These are phyloP conservation scores for Peltaster fructicola DNA, from an alignment of 2,329 filamentous ascomycete genomes.

Conservation along the genomic window DNA sequence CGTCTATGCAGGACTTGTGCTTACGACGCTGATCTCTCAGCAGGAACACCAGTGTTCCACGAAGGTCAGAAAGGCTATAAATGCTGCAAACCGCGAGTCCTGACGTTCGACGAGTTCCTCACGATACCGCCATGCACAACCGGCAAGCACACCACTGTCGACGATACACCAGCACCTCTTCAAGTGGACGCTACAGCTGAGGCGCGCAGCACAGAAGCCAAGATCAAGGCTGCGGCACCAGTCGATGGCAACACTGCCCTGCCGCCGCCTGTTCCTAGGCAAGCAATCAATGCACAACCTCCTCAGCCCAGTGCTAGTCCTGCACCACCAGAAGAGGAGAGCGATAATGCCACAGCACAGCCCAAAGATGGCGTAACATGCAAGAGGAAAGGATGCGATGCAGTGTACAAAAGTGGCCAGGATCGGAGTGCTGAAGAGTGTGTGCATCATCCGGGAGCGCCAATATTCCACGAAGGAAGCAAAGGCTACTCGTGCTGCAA, in stretches of 20 bases:
- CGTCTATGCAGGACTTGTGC: not conserved
- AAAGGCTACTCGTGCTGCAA: constrained; percentile 98
- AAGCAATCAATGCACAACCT: constrained; percentile 11
- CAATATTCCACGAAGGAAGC: constrained; percentile 94
- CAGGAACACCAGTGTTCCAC: constrained; percentile 58
- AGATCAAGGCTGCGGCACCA: constrained; percentile 13
- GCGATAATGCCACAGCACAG: constrained; percentile 60
- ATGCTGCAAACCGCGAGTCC: constrained; percentile 91
- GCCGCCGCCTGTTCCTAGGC: constrained; percentile 12
- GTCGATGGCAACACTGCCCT: constrained; percentile 6
- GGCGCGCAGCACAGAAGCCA: constrained; percentile 17
- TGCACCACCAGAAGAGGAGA: constrained; percentile 56
- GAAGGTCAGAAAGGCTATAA: constrained; percentile 99
- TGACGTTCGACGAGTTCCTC: constrained; percentile 98
- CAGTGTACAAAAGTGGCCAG: constrained; percentile 42
- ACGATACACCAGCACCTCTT: constrained; percentile 38
- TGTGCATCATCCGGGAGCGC: constrained; percentile 71
- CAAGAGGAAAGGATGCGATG: constrained; percentile 57
- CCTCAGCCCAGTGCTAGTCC: constrained; percentile 28
- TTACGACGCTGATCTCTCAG: constrained; percentile 3
- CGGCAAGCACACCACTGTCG: constrained; percentile 80
- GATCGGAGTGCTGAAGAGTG: constrained; percentile 57
- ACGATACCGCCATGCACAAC: constrained; percentile 79
- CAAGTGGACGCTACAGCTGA: constrained; percentile 11
- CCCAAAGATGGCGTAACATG: constrained; percentile 62